Evolutionary conservation across 2,329 filamentous ascomycete species (phyloP).

Genomic region (Aspergillus pseudoterreus): DNA sequence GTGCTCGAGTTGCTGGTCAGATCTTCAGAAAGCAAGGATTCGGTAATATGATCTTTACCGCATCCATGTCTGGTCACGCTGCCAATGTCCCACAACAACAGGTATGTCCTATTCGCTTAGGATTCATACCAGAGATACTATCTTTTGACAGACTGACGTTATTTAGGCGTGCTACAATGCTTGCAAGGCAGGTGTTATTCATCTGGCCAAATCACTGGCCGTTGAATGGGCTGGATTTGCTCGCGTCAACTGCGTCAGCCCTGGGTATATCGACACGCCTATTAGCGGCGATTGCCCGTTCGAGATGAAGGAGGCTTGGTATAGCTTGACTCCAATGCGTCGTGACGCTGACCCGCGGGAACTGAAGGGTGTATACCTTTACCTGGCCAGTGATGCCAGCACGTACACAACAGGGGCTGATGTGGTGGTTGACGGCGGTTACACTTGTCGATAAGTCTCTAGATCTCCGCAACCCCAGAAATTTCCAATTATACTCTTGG

Average conservation of each 20-base stretch:
- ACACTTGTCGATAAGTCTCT: slow-evolving; percentile 26
- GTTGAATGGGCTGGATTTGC: slow-evolving; percentile 53
- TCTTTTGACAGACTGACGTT: no score
- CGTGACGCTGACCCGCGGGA: slow-evolving; percentile 63
- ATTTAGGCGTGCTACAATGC: slow-evolving; percentile 50
- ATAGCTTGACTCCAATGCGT: slow-evolving; percentile 1
- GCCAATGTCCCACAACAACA: slow-evolving; percentile 51
- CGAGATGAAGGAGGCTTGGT: slow-evolving; percentile 4
- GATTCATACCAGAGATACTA: no score
- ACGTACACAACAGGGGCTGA: slow-evolving; percentile 71
- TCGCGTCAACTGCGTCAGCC: slow-evolving; percentile 49
- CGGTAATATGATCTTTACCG: slow-evolving; percentile 44
- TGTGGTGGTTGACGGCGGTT: slow-evolving; percentile 69
- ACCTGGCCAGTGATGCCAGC: slow-evolving; percentile 71
- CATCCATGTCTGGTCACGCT: slow-evolving; percentile 68
- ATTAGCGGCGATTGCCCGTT: slow-evolving; percentile 23
- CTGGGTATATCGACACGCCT: slow-evolving; percentile 50
- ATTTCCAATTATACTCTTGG: no score
- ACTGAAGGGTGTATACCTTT: slow-evolving; percentile 73
- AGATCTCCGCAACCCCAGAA: no score
- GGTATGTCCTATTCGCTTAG: neutral
- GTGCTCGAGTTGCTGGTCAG: slow-evolving; percentile 61
- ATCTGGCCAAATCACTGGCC: slow-evolving; percentile 51
- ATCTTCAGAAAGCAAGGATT: slow-evolving; percentile 62
- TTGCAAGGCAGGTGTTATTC: slow-evolving; percentile 52